These are phyloP conservation scores for Nematocida sp. DNA, from an alignment of 371 early-diverging fungal species.

Conservation along the genomic window DNA sequence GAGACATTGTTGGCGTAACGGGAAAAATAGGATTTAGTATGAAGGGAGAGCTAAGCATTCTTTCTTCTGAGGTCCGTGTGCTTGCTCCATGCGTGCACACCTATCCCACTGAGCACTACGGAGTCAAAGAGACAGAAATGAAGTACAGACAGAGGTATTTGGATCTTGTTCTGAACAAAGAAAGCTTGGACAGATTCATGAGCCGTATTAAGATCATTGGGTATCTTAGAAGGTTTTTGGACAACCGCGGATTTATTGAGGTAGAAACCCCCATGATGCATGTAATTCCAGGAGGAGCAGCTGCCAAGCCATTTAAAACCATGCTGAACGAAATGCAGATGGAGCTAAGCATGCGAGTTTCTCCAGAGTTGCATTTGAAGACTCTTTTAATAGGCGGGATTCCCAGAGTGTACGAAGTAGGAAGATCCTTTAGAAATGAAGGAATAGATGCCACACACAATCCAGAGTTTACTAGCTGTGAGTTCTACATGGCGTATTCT, in stretches of 20 bases:
- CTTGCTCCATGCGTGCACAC: constrained; percentile 90
- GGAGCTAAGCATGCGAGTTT: constrained; percentile 94
- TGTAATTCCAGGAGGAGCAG: constrained; percentile 95
- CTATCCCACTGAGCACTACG: constrained; percentile 87
- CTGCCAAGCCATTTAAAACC: constrained; percentile 97
- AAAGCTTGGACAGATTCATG: constrained; percentile 84
- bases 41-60: constrained; percentile 89
- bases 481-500: constrained; percentile 99
- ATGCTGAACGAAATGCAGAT: constrained; percentile 97
- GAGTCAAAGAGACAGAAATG: constrained; percentile 83
- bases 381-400: constrained; percentile 94
- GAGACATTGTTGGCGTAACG: constrained; percentile 91
- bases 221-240: constrained; percentile 85
- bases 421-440: constrained; percentile 98
- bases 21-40: constrained; percentile 86
- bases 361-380: constrained; percentile 95
- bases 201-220: constrained; percentile 82
- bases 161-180: constrained; percentile 94
- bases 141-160: constrained; percentile 95
- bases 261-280: constrained; percentile 99
- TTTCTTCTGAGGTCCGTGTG: constrained; percentile 76
- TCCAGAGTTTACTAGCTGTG: constrained; percentile 97
- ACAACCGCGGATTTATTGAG: constrained; percentile 86
- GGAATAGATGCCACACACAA: constrained; percentile 98
- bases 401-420: constrained; percentile 97